These are phyloP conservation scores for Globisporangium lucens DNA, from an alignment of 352 stramenopile genomes.

Conservation along the genomic window DNA sequence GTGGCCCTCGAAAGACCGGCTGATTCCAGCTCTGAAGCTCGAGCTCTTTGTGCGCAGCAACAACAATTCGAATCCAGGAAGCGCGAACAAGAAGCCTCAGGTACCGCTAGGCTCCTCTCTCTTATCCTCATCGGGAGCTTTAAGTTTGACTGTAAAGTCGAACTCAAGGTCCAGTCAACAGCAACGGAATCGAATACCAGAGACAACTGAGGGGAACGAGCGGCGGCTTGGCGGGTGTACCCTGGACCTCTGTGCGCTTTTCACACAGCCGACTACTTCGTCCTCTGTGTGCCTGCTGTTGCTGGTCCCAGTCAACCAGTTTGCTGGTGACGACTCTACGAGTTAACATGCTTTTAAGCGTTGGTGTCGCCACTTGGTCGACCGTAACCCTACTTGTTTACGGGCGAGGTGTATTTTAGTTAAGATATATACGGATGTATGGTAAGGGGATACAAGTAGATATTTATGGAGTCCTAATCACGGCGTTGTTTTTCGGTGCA, in stretches of 20 bases:
- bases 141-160: not conserved
- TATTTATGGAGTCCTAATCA: no score
- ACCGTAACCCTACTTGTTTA: no score
- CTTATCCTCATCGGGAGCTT: not conserved
- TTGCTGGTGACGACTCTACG: not conserved
- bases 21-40: not conserved
- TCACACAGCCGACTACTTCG: not conserved
- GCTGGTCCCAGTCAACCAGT: not conserved
- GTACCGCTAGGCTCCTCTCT: not conserved
- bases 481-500: not conserved
- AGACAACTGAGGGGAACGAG: not conserved
- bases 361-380: no score
- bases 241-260: conserved; percentile 10
- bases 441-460: no score
- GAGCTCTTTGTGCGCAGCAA: not conserved
- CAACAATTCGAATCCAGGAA: not conserved
- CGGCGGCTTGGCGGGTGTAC: not conserved
- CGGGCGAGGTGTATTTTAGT: no score
- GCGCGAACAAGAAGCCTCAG: not conserved
- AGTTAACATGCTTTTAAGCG: no score
- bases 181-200: not conserved
- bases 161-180: not conserved
- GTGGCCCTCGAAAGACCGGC: conserved; percentile 13
- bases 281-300: conserved; percentile 3
- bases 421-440: no score